Conservation (phyloP, 306 rosid genomes). For the Betula pendula region DNA sequence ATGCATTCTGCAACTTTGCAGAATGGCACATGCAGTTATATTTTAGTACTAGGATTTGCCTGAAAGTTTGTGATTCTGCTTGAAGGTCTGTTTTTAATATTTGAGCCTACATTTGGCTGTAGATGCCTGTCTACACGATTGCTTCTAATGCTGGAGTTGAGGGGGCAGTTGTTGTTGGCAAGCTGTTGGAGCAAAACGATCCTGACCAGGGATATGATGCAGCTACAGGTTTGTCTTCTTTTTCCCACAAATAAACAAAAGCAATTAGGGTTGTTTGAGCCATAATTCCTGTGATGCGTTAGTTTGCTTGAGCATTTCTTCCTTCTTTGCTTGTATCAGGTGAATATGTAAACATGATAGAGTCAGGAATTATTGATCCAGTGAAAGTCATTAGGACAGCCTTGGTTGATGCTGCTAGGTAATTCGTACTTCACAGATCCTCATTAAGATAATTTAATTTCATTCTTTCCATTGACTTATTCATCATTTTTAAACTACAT, state of each 20-base stretch:
- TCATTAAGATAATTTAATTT: too few species aligned
- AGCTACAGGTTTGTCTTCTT: constrained; percentile 44
- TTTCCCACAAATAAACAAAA: not conserved
- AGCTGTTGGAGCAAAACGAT: constrained; percentile 50
- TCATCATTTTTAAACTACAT: not conserved
- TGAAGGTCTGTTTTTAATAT: not conserved
- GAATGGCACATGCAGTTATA: not conserved
- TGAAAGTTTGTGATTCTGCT: not conserved
- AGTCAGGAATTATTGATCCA: constrained; percentile 59
- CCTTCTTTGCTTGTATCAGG: constrained; percentile 27
- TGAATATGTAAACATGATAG: constrained; percentile 59
- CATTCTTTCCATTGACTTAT: not conserved
- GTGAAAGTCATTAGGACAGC: constrained; percentile 60
- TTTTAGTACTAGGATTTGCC: not conserved
- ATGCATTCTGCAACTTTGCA: not conserved
- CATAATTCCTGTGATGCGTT: not conserved
- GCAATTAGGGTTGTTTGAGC: not conserved
- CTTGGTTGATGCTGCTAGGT: constrained; percentile 62
- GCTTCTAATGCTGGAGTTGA: constrained; percentile 58
- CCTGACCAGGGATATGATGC: constrained; percentile 56
- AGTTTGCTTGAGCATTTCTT: not conserved
- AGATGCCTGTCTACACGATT: constrained; percentile 53
- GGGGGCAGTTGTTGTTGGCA: constrained; percentile 52
- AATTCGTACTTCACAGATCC: not conserved
- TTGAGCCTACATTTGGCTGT: not conserved